Percentiles rank a stretch among this genome's conserved stretches.
Evolutionary conservation across 129 eudicot genomes (phyloP).

Genomic region (Helianthus annuus): HanXRQr2.0-SUNRISE NC_035449.2:188820809-188821308

Average conservation of each 20-base stretch:
- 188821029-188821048: conserved; percentile 69
- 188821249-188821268: not conserved
- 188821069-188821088: conserved; percentile 82
- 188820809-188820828: conserved; percentile 69
- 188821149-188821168: conserved; percentile 52
- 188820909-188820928: conserved; percentile 49
- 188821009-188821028: conserved; percentile 53
- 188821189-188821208: conserved; percentile 65
- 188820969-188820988: conserved; percentile 79
- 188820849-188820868: conserved; percentile 64
- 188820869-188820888: conserved; percentile 43
- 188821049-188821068: conserved; percentile 69
- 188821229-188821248: not conserved
- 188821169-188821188: conserved; percentile 79
- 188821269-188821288: no score
- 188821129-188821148: conserved; percentile 64
- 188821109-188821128: conserved; percentile 73
- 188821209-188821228: not conserved
- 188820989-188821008: conserved; percentile 74
- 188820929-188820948: conserved; percentile 73
- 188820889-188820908: conserved; percentile 67
- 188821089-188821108: conserved; percentile 66
- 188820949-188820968: conserved; percentile 76
- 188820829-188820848: conserved; percentile 55
- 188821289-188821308: no score